A percentile compares a stretch with the other conserved stretches of the same genome.
Conservation (phyloP, 106 monocot species). For the Allium fistulosum region DNA sequence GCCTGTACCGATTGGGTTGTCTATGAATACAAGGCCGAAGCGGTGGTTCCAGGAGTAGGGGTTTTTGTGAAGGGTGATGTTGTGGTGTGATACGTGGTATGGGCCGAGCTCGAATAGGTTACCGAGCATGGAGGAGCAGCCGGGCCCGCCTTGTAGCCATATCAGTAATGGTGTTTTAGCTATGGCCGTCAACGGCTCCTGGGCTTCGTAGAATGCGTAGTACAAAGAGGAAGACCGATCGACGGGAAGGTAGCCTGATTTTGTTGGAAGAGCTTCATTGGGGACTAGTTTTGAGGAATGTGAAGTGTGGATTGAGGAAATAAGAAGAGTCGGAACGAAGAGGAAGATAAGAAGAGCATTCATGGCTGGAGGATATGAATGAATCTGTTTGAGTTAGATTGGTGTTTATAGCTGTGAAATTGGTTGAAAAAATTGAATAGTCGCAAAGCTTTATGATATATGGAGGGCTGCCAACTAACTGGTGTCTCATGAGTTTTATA, state of each 20-base stretch:
- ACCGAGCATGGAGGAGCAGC: conserved; percentile 82
- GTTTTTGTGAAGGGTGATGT: conserved; percentile 35
- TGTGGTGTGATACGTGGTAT: conserved; percentile 45
- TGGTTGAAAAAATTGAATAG: no score
- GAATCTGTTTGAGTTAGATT: no score
- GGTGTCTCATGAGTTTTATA: no score
- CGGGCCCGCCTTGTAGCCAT: conserved; percentile 96
- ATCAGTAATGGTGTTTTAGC: conserved; percentile 64
- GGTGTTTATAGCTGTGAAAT: no score
- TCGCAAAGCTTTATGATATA: no score
- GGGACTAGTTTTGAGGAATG: conserved; percentile 21
- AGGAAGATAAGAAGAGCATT: background rate
- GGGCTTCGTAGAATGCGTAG: conserved; percentile 77
- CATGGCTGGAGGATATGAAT: background rate
- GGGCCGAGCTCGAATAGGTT: conserved; percentile 92
- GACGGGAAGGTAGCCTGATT: conserved; percentile 55
- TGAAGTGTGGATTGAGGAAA: background rate
- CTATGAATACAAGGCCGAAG: conserved; percentile 82
- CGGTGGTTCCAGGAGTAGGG: conserved; percentile 82
- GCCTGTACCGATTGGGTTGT: conserved; percentile 80
- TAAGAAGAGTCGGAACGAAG: conserved; percentile 1
- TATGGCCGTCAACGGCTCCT: conserved; percentile 22
- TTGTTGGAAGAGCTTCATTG: conserved; percentile 38
- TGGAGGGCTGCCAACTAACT: no score
- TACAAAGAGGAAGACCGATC: conserved; percentile 32